Evolutionary conservation across 352 stramenopile genomes (phyloP).

Genomic region (Phytophthora megakarya): DNA sequence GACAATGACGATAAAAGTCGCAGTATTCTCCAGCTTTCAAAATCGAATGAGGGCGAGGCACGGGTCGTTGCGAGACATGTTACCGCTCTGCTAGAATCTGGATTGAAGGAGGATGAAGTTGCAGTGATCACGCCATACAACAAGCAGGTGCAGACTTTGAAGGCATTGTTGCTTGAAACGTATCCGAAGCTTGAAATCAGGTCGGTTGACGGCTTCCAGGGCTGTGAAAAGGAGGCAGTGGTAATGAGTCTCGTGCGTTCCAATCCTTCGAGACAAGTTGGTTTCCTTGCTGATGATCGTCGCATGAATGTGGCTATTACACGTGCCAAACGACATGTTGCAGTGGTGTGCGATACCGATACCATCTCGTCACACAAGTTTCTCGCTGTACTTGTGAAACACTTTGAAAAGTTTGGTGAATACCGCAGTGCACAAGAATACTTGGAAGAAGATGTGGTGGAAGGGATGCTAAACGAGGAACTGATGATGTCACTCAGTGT

Average conservation of each 20-base stretch:
- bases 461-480: constrained; percentile 34
- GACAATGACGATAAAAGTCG: constrained; percentile 27
- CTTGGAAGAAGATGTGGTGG: constrained; percentile 61
- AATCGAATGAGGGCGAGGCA: constrained; percentile 84
- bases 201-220: constrained; percentile 97
- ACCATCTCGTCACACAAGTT: constrained; percentile 93
- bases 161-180: constrained; percentile 76
- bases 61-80: constrained; percentile 86
- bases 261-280: constrained; percentile 88
- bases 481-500: constrained; percentile 13
- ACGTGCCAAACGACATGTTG: constrained; percentile 94
- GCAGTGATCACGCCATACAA: constrained; percentile 99
- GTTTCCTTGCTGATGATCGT: constrained; percentile 96
- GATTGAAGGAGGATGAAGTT: constrained; percentile 91
- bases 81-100: constrained; percentile 75
- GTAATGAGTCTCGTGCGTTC: constrained; percentile 97
- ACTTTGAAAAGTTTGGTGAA: constrained; percentile 95
- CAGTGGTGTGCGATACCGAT: constrained; percentile 94
- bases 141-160: constrained; percentile 95
- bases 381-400: constrained; percentile 85
- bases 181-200: constrained; percentile 86
- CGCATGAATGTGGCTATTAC: constrained; percentile 99
- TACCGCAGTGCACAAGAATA: constrained; percentile 88
- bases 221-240: constrained; percentile 98
- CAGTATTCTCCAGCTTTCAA: constrained; percentile 53